phyloP scores from a whole-genome alignment of 495 filamentous ascomycete genomes.

The Pseudevernia furfuracea region DNA sequence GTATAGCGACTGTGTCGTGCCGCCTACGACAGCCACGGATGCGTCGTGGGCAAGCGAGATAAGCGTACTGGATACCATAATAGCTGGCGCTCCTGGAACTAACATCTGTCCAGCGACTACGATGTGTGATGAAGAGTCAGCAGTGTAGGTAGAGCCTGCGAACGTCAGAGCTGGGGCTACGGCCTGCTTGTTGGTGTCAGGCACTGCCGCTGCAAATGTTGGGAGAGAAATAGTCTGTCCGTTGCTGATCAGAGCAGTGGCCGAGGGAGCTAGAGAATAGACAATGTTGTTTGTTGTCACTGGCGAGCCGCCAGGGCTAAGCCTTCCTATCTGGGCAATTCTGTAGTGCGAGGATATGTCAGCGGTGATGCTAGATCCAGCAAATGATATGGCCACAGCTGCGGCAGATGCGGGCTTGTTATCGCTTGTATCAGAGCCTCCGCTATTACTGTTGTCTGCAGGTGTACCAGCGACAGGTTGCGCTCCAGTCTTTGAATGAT shows the following conservation, averaged over 20 bases:
- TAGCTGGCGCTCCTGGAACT: conserved; percentile 4
- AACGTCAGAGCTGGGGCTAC: conserved; percentile 8
- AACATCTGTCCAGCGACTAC: conserved; percentile 6
- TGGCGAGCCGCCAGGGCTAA: not conserved
- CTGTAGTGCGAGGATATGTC: not conserved
- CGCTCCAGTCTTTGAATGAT: not conserved
- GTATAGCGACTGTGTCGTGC: conserved; percentile 9
- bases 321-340: not conserved
- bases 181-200: not conserved
- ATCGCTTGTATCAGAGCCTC: not conserved
- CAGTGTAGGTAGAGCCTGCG: conserved; percentile 9
- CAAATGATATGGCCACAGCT: not conserved
- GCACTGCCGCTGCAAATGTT: not conserved
- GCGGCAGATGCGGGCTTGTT: not conserved
- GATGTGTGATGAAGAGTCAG: conserved; percentile 7
- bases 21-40: conserved; percentile 6
- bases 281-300: not conserved
- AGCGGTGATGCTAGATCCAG: not conserved
- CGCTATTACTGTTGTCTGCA: not conserved
- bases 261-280: not conserved
- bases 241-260: not conserved
- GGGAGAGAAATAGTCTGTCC: not conserved
- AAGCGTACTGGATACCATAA: conserved; percentile 15
- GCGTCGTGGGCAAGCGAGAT: conserved; percentile 13
- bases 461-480: not conserved